Evolutionary conservation across 2,329 filamentous ascomycete genomes (phyloP).

Genomic region (Trichoderma koningii): DNA sequence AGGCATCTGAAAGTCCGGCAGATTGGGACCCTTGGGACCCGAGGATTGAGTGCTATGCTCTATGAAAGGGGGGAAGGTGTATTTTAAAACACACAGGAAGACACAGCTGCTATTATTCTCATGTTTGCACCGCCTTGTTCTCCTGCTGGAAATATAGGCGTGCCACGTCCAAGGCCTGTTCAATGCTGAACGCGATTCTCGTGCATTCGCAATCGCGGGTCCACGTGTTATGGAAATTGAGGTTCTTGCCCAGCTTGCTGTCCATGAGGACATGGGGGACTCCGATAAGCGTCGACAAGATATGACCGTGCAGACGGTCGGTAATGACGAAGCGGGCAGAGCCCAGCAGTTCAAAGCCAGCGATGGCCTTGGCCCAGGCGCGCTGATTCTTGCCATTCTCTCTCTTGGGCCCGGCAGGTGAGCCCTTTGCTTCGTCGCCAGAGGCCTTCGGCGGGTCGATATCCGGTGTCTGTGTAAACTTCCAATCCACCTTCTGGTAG

Average conservation of each 20-base stretch:
- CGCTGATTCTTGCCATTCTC: constrained; percentile 22
- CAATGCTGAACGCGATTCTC: constrained; percentile 4
- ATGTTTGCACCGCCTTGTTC: not conserved
- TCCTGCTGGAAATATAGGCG: constrained; percentile 22
- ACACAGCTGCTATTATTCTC: not conserved
- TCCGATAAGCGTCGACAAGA: constrained; percentile 15
- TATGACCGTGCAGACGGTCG: constrained; percentile 20
- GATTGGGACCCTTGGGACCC: not conserved
- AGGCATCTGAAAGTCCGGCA: not conserved
- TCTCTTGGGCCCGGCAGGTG: constrained; percentile 8
- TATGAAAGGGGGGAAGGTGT: not conserved
- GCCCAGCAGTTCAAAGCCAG: constrained; percentile 19
- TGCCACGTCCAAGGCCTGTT: constrained; percentile 10
- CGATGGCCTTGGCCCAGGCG: constrained; percentile 21
- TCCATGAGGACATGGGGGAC: constrained; percentile 22
- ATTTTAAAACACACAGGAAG: too few relatives aligned
- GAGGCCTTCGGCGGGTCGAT: constrained; percentile 16
- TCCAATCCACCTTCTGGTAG: constrained; percentile 23
- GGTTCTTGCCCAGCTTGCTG: constrained; percentile 22
- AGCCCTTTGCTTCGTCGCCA: constrained; percentile 1
- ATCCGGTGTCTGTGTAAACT: constrained; percentile 21
- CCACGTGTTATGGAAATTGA: constrained; percentile 22
- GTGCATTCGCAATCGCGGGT: constrained; percentile 21
- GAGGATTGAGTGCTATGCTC: not conserved
- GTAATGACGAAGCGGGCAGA: constrained; percentile 19